Evolutionary conservation across 495 filamentous ascomycete species (phyloP), one percentile per base, ranked within the genome.

Genomic region (Cetradonia linearis): DNA sequence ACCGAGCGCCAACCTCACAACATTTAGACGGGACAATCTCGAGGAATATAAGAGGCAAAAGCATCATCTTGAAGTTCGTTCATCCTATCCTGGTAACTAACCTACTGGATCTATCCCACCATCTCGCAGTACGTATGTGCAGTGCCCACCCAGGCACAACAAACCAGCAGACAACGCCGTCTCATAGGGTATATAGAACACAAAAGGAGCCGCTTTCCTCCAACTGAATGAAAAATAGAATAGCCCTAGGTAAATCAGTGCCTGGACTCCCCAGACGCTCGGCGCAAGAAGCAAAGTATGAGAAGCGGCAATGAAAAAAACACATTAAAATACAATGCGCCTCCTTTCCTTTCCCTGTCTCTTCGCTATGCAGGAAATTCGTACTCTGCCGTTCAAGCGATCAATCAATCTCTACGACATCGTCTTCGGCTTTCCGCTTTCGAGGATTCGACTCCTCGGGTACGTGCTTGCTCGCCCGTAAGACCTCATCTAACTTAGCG

Each of bases 361-460:
- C 23, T 18, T 44, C 18, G 28, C 13, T 44, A 57, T 31, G 10
- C 44, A 33, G 38, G n/a, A n/a, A n/a, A n/a, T n/a, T n/a, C n/a
- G n/a, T n/a, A n/a, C n/a, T n/a, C n/a, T n/a, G n/a, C n/a, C 33
- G 11, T 11, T 36, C 33, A 36, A 46, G n/a, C 42, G 2, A 8
- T 65, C 59, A 46, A 59, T 58, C 37, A 47, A 65, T 58, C 37
- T 62, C 63, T 5, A 65, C 63, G 11, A 62, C 48, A 23, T 62
- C 59, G 4, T 30, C 55, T 20, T 62, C 63, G 1, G 63, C 63
- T 34, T 65, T 65, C 38, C 63, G 48, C 27, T 65, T 65, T 13
- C 36, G 50, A 3, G 47, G 36, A 13, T 57, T 58, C 28, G 63
- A 58, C 4, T 58, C 46, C 18, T 13, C 37, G 1, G 63, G 33